Evolutionary conservation across 768 basidiomycete species (phyloP).

Genomic region (Mycena olivaceomarginata): DNA sequence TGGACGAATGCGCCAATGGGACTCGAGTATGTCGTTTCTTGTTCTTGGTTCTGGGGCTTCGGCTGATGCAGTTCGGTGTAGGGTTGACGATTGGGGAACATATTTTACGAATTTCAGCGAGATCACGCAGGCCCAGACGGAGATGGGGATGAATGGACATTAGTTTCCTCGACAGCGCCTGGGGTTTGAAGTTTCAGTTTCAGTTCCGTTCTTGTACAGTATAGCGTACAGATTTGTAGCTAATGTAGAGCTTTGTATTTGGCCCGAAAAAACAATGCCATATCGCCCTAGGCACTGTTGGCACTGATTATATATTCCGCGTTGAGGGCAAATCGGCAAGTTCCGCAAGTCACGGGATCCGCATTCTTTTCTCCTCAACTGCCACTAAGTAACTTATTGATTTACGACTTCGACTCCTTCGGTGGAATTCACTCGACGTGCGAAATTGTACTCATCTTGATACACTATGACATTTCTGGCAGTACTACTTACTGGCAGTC

Average conservation of each 20-base stretch:
- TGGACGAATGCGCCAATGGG: slow-evolving; percentile 43
- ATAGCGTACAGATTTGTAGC: not conserved
- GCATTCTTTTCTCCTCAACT: too few relatives aligned
- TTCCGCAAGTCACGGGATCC: too few relatives aligned
- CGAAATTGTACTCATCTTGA: too few relatives aligned
- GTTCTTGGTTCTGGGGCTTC: not conserved
- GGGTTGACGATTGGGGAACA: slow-evolving; percentile 43
- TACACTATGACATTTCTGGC: too few relatives aligned
- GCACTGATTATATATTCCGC: too few relatives aligned
- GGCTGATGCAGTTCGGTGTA: slow-evolving; percentile 13
- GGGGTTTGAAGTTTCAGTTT: not conserved
- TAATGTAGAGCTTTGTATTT: not conserved
- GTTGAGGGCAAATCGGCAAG: too few relatives aligned
- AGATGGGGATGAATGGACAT: slow-evolving; percentile 3
- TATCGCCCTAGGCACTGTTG: not conserved
- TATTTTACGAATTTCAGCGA: slow-evolving; percentile 44
- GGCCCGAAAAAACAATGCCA: not conserved
- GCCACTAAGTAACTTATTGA: too few relatives aligned
- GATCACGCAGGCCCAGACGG: slow-evolving; percentile 27
- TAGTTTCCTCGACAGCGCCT: not conserved
- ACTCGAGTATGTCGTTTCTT: slow-evolving; percentile 25
- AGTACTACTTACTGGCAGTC: too few relatives aligned
- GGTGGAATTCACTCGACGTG: too few relatives aligned
- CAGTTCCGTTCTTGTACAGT: not conserved
- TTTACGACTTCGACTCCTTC: too few relatives aligned